phyloP scores from a whole-genome alignment of 2,329 filamentous ascomycete genomes.

The Clarireedia homoeocarpa region DNA sequence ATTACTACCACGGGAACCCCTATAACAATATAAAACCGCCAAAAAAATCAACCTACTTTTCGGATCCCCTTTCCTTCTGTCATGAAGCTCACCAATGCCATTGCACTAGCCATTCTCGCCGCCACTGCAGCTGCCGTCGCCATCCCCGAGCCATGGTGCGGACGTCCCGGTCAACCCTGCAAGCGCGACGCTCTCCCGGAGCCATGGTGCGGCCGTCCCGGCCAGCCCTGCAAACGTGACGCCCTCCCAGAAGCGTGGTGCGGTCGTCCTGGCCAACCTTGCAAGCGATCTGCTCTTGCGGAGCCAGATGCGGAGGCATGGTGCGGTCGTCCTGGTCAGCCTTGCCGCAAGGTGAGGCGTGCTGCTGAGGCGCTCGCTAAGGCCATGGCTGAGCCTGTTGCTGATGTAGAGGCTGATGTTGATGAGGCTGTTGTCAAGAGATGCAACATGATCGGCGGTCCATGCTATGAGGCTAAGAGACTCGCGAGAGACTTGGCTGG shows the following conservation, averaged over 20 bases:
- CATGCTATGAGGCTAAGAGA: constrained; percentile 12
- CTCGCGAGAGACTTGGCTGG: constrained; percentile 9
- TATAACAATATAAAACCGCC: not conserved
- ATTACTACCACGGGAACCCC: no score
- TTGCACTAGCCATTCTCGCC: constrained; percentile 7
- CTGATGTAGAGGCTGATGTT: not conserved
- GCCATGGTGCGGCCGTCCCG: constrained; percentile 3
- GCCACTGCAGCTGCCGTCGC: constrained; percentile 5
- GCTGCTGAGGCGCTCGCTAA: constrained; percentile 8
- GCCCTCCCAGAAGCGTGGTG: constrained; percentile 17
- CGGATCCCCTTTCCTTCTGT: not conserved
- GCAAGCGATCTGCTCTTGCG: constrained; percentile 3
- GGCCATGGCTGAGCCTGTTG: constrained; percentile 1
- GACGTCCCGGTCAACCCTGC: constrained; percentile 4
- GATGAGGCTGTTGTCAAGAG: constrained; percentile 5
- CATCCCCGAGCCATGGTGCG: constrained; percentile 8
- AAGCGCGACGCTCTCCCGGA: not conserved
- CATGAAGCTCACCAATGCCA: constrained; percentile 11
- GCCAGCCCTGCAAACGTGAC: constrained; percentile 8
- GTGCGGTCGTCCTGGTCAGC: constrained; percentile 5
- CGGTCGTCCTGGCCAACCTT: constrained; percentile 6
- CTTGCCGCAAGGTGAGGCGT: constrained; percentile 3
- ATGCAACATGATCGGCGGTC: constrained; percentile 11
- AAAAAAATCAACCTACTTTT: not conserved
- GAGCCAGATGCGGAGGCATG: not conserved